Conservation (phyloP, 208 protist species). For the Trypanosoma cruzi region DNA sequence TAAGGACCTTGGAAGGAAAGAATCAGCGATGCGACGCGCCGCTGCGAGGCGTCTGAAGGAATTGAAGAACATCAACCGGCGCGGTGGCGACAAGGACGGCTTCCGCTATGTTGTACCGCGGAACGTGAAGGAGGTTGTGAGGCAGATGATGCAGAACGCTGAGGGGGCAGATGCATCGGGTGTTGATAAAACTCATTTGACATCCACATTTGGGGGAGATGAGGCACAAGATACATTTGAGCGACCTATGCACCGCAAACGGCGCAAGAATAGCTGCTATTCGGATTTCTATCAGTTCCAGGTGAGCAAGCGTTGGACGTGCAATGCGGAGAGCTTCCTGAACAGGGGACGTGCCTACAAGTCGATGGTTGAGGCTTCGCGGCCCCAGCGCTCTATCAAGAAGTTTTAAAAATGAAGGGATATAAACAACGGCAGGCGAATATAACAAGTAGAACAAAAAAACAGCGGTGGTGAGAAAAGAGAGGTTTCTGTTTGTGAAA, state of each 20-base stretch:
- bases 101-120: conserved; percentile 87
- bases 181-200: conserved; percentile 49
- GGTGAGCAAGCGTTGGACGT: conserved; percentile 84
- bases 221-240: conserved; percentile 34
- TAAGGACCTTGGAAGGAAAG: conserved; percentile 55
- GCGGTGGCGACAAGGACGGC: conserved; percentile 87
- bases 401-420: conserved; percentile 52
- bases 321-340: conserved; percentile 88
- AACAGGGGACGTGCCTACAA: conserved; percentile 71
- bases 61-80: conserved; percentile 77
- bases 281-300: conserved; percentile 92
- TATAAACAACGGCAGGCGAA: background rate
- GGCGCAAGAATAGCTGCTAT: conserved; percentile 47
- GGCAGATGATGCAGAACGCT: conserved; percentile 54
- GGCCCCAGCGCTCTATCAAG: conserved; percentile 83
- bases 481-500: no score
- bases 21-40: conserved; percentile 54
- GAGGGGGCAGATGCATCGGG: conserved; percentile 23
- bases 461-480: background rate
- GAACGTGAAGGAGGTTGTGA: conserved; percentile 71
- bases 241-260: conserved; percentile 61
- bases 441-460: background rate
- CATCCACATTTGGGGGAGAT: conserved; percentile 69
- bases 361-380: conserved; percentile 83
- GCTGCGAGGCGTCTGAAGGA: conserved; percentile 61